Evolutionary conservation across 2,329 filamentous ascomycete species (phyloP).

Genomic region (Fusarium sp.): DNA sequence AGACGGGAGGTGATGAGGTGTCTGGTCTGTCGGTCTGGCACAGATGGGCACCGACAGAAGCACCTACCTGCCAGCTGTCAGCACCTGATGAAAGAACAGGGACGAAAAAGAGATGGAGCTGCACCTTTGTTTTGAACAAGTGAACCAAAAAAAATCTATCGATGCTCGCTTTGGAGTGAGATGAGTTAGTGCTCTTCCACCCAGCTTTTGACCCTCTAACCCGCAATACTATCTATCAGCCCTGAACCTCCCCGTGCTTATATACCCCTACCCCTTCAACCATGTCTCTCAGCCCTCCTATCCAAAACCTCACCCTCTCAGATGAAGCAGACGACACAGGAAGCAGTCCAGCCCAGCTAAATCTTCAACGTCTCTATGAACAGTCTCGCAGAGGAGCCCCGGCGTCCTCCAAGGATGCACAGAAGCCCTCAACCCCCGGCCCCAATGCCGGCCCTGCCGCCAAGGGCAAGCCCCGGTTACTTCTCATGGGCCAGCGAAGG

Average conservation of each 20-base stretch:
- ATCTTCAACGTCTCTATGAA: constrained; percentile 70
- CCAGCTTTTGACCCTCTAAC: background rate
- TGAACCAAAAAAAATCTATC: background rate
- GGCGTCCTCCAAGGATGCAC: constrained; percentile 61
- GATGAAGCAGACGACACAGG: constrained; percentile 49
- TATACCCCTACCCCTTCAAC: background rate
- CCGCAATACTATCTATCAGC: constrained; percentile 21
- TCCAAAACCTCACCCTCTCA: constrained; percentile 41
- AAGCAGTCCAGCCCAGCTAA: constrained; percentile 70
- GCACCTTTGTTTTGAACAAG: background rate
- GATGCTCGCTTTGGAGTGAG: constrained; percentile 34
- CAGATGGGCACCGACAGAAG: constrained; percentile 24
- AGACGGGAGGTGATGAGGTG: constrained; percentile 2
- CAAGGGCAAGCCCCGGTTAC: constrained; percentile 82
- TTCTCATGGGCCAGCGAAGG: constrained; percentile 97
- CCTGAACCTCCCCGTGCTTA: background rate
- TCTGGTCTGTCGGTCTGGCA: constrained; percentile 20
- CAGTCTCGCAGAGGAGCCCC: constrained; percentile 68
- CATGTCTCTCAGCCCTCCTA: constrained; percentile 51
- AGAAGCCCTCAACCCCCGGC: constrained; percentile 57
- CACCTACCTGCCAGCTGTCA: constrained; percentile 25
- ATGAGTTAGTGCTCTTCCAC: constrained; percentile 18
- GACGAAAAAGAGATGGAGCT: constrained; percentile 2
- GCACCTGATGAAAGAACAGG: constrained; percentile 6
- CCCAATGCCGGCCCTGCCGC: constrained; percentile 57